Percentiles rank a stretch among this genome's conserved stretches.
Conservation (phyloP, 805 yeast genomes). For the Ogataea salicorniae region DNA sequence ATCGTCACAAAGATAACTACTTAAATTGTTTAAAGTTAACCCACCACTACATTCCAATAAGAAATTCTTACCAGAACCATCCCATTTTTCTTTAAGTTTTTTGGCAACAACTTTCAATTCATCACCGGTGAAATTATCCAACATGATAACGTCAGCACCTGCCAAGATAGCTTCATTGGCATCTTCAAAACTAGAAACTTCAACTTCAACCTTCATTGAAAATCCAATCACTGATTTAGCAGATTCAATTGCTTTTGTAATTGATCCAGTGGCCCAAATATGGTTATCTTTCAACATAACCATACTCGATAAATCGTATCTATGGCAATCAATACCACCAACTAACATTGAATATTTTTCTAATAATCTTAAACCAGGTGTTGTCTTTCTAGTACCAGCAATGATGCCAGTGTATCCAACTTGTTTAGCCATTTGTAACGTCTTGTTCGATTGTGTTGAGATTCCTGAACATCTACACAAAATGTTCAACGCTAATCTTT, state of each 20-base stretch:
- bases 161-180: conserved; percentile 91
- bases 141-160: conserved; percentile 94
- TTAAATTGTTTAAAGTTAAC: conserved; percentile 62
- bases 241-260: conserved; percentile 69
- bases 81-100: conserved; percentile 54
- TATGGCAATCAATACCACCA: conserved; percentile 90
- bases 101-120: conserved; percentile 61
- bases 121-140: conserved; percentile 76
- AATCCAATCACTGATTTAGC: conserved; percentile 86
- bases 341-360: conserved; percentile 94
- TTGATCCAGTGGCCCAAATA: conserved; percentile 88
- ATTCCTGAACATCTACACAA: conserved; percentile 82
- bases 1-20: conserved; percentile 62
- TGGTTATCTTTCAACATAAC: conserved; percentile 96
- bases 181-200: conserved; percentile 77
- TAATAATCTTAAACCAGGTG: conserved; percentile 84
- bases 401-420: conserved; percentile 75
- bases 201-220: conserved; percentile 87
- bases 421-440: conserved; percentile 56
- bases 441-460: conserved; percentile 65
- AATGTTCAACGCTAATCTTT: conserved; percentile 79
- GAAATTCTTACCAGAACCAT: conserved; percentile 40
- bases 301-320: conserved; percentile 90
- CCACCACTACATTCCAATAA: conserved; percentile 93
- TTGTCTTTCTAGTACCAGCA: conserved; percentile 97